phyloP scores from a whole-genome alignment of 2,329 filamentous ascomycete genomes.

The Byssoonygena ceratinophila region DNA sequence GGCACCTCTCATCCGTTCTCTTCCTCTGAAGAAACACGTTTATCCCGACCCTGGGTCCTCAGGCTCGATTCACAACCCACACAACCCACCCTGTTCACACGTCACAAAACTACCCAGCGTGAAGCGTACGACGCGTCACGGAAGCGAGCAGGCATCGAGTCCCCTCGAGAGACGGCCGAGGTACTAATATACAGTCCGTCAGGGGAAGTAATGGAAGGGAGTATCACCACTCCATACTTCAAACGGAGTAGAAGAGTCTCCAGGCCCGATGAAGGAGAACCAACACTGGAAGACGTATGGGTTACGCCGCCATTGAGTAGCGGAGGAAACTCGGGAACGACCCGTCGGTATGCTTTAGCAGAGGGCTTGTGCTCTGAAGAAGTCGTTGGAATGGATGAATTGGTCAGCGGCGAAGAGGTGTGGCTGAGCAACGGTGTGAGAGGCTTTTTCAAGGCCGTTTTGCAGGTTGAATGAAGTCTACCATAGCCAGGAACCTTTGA shows the following conservation, averaged over 20 bases:
- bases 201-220: conserved; percentile 71
- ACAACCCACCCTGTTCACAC: conserved; percentile 54
- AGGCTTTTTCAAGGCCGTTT: conserved; percentile 52
- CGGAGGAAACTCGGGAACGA: conserved; percentile 75
- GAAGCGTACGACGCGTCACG: conserved; percentile 62
- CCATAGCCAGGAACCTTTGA: too few relatives aligned
- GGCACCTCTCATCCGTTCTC: conserved; percentile 18
- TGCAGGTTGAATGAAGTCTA: background rate
- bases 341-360: conserved; percentile 70
- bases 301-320: conserved; percentile 66
- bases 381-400: conserved; percentile 46
- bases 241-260: conserved; percentile 41
- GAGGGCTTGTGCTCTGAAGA: conserved; percentile 57
- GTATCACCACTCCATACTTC: conserved; percentile 72
- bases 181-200: conserved; percentile 61
- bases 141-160: conserved; percentile 46
- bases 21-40: conserved; percentile 6
- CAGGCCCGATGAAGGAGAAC: background rate
- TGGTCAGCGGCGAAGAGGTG: conserved; percentile 63
- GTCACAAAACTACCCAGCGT: conserved; percentile 74
- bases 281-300: conserved; percentile 46
- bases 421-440: conserved; percentile 84
- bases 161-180: conserved; percentile 45
- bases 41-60: conserved; percentile 36
- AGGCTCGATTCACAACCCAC: conserved; percentile 45